These are phyloP conservation scores for Durusdinium trenchii DNA, from an alignment of 73 alveolate genomes.

Conservation along the genomic window DNA sequence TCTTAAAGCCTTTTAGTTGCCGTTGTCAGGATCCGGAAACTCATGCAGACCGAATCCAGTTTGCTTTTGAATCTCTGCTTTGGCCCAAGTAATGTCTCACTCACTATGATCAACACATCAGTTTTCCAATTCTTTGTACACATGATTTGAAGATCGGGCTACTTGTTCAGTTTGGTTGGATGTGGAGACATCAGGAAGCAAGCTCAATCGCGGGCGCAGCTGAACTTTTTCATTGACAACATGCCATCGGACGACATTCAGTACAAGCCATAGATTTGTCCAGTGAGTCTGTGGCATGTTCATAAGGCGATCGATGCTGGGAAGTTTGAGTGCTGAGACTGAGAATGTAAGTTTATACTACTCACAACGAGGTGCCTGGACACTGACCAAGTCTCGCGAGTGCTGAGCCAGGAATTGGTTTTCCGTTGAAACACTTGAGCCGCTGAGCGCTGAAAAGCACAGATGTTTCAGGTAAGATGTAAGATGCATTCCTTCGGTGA, in stretches of 20 bases:
- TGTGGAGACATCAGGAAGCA: slow-evolving; percentile 43
- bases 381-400: slow-evolving; percentile 93
- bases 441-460: too few species aligned
- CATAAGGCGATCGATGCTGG: too few species aligned
- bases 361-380: slow-evolving; percentile 65
- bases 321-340: too few species aligned
- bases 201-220: slow-evolving; percentile 90
- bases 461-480: too few species aligned
- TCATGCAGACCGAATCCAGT: slow-evolving; percentile 78
- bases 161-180: not conserved
- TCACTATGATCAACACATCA: not conserved
- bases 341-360: not conserved
- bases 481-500: too few species aligned
- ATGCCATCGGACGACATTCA: slow-evolving; percentile 95
- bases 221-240: slow-evolving; percentile 82
- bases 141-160: not conserved
- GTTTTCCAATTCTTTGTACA: not conserved
- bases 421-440: not conserved
- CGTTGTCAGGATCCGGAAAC: slow-evolving; percentile 67
- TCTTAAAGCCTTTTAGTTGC: not conserved
- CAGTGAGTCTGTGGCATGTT: not conserved
- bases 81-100: not conserved
- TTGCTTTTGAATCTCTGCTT: slow-evolving; percentile 72
- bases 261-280: not conserved
- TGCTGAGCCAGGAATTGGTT: not conserved